Base-by-base conservation (phyloP, 345 rosid species). In the Melaleuca quinquenervia region DNA sequence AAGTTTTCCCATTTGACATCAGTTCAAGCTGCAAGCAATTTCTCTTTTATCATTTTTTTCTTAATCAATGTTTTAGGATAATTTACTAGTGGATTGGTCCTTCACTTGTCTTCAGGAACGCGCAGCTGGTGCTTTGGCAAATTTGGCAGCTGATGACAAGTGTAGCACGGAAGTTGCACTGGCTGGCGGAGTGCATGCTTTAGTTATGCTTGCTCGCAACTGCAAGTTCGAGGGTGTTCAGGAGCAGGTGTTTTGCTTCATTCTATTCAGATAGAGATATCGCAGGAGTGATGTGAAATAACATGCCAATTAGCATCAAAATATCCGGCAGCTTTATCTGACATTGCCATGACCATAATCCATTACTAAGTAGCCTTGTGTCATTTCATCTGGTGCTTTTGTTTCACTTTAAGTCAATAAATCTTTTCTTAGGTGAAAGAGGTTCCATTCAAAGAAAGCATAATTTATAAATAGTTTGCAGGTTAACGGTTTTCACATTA, bases 101-200 rank as follows among this genome's bases (percentile, higher is more conserved):
- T 21, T 87, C 29, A 41, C 26, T 84, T 76, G 52, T 53, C 76
- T 90, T 84, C 86, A 95, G 98, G 98, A 94, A 91, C 95, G 98
- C 78, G 96, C 96, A 50, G 98, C 98, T 54, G 98, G 98, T 75
- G 98, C 96, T 36, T 89, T 95, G 85, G 98, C 98, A 74, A 95
- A 95, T 93, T 90, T 95, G 91, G 96, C 98, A 51, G 98, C 98
- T 56, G 96, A 95, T 86, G 96, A 95, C 89, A 93, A 93, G 89
- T 95, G 96, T 87, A 95, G 98, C 87, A 93, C 92, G 91, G 96
- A 92, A 88, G 96, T 95, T 14, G 95, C 96, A 26, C 44, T 85
- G 62, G 95, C 94, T 27, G 98, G 98, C 87, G 98, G 98, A 53
- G 93, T 95, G 48, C 95, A 93, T 45, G 96, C 96, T 44, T 91